Evolutionary conservation across 2,329 filamentous ascomycete genomes (phyloP).

Genomic region (Metarhizium sp.): DNA sequence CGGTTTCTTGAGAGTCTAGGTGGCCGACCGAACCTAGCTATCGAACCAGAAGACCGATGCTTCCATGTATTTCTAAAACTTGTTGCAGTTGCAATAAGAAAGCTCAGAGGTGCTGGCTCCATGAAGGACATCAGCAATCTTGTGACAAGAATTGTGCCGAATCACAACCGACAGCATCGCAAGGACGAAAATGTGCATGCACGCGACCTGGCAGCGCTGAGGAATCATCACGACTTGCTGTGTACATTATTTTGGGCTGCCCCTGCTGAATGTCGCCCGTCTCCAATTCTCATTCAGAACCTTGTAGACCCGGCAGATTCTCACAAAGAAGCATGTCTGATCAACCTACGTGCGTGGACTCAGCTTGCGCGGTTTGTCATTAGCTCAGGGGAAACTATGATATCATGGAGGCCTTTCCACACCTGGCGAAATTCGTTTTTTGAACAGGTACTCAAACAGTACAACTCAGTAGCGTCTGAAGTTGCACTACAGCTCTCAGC

Average conservation of each 20-base stretch:
- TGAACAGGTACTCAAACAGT: conserved; percentile 47
- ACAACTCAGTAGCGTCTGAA: conserved; percentile 44
- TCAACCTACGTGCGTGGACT: conserved; percentile 54
- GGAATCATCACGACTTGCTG: conserved; percentile 61
- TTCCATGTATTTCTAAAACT: conserved; percentile 62
- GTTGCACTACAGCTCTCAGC: conserved; percentile 45
- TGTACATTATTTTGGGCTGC: conserved; percentile 58
- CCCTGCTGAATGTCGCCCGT: conserved; percentile 43
- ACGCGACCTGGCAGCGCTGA: conserved; percentile 51
- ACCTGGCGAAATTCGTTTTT: conserved; percentile 49
- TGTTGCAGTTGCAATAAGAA: conserved; percentile 46
- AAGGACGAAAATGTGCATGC: conserved; percentile 53
- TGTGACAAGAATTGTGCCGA: conserved; percentile 52
- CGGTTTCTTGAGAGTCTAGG: conserved; percentile 49
- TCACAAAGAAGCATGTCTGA: conserved; percentile 57
- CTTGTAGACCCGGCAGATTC: conserved; percentile 50
- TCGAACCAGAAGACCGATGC: conserved; percentile 48
- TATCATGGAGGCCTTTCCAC: conserved; percentile 35
- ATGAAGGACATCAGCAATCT: conserved; percentile 52
- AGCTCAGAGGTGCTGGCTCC: conserved; percentile 36
- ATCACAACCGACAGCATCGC: conserved; percentile 54
- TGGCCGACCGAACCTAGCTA: conserved; percentile 32
- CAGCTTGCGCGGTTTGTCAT: conserved; percentile 52
- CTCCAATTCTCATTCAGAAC: conserved; percentile 44
- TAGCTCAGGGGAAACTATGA: conserved; percentile 33